Base-by-base conservation (phyloP, 305 asterid species). In the Fraxinus xanthoxyloides region DNA sequence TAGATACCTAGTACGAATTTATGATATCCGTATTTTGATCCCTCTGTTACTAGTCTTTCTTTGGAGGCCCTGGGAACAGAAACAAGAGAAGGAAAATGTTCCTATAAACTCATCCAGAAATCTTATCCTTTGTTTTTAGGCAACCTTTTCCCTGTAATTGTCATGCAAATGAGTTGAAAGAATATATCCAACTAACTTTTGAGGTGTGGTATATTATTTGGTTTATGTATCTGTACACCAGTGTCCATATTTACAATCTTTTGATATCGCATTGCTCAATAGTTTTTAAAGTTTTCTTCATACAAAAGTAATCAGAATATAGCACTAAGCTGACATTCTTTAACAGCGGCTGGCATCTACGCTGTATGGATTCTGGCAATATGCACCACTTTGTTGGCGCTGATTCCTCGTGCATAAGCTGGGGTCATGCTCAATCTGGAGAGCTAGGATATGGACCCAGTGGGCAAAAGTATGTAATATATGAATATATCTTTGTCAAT, bases 341-440 rank as follows among this genome's bases (percentile, higher is more conserved):
- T 76, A 86, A 51, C 84, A 96, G 99, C 86, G 99, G 99, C 81
- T 96, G 99, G 99, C 79, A 96, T 81, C 81, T 96, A 36, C 95
- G 98, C 51, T 94, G 98, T 86, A 96, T 96, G 98, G 95, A 96
- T 89, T 96, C 99, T 30, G 99, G 99, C 85, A 24, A 82, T 80
- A 84, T 79, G 88, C 98, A 94, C 86, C 98, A 96, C 89, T 96
- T 96, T 82, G 99, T 96, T 43, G 99, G 98, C 84, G 98, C 99
- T 84, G 99, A 96, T 91, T 92, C 98, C 77, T 96, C 99, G 2
- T 96, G 99, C 78, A 96, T 96, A 80, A 96, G 99, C 85, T 96
- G 99, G 99, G 99, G 99, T 48, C 98, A 88, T 48, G 98, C 97
- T 2, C 98, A 94, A 85, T 92, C 93, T 78, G 99, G 99, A 78